Evolutionary conservation across 257 asterid genomes (phyloP), one percentile per base, ranked within the genome.

Genomic region (Solanum appendiculatum): DNA sequence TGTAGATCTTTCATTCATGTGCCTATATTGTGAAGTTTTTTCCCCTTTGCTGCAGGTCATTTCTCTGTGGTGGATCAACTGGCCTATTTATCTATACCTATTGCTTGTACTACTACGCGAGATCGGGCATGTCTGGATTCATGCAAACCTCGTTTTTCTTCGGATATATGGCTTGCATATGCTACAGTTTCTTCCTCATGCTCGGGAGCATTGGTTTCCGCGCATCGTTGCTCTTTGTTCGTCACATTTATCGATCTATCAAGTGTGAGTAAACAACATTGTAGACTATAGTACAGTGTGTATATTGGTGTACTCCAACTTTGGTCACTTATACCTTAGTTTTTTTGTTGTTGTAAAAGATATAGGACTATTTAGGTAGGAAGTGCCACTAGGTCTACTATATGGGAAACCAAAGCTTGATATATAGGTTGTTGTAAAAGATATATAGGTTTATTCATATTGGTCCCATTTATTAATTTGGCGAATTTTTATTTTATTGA

Each of bases 111-210:
- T 89, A 89, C 86, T 39, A 78, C 5, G 36, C 56, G 13, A 21
- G 81, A 87, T 86, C 90, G 12, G 77, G 85, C 60, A 88, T 90
- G 92, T 33, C 13, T 68, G 89, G 88, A 10, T 69, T 90, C 42
- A 68, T 88, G 89, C 92, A 90, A 72, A 86, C 73, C n/a, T 90
- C 92, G 2, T 90, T 88, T 84, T 90, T 88, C 92, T 88, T 88
- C 44, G 92, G 90, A 5, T 88, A 90, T 86, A 90, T 88, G 90
- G 89, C 89, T 29, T 90, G 84, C 83, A 14, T 90, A 37, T 88
- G 90, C 84, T 90, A 88, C 5, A 89, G 92, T 7, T 68, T 90
- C 87, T 90, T 86, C 56, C 92, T 90, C 56, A 77, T 90, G 89
- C 78, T 88, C 6, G 90, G 92, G n/a, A 42, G 88, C 36, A 66